Base-by-base conservation (phyloP, 129 eudicot genomes). In the Lactuca saligna region DNA sequence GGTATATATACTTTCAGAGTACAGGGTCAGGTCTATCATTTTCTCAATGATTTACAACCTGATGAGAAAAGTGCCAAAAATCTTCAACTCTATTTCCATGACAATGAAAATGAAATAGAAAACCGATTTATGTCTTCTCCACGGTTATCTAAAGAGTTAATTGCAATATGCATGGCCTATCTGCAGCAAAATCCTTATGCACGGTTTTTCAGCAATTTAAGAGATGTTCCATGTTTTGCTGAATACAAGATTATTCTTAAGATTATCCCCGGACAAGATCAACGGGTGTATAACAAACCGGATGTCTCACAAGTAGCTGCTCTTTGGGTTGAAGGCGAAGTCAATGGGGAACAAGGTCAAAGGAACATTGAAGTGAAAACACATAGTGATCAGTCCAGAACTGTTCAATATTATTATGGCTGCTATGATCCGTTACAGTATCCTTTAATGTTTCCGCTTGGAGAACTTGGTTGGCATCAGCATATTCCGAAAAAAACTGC, bases 341-440 rank as follows among this genome's bases (percentile, higher is more conserved):
- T 32, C 8, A 34, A 59, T 5, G 63, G 39, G 11, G 41, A 58
- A 14, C 11, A 11, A 7, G 63, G 38, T 58, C 9, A 58, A 25
- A 58, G 41, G 8, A 5, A 59, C 64, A 54, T 54, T 3, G 12
- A 54, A 7, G 59, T 54, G 3, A 54, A 8, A 54, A 54, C 25
- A 54, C 44, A 59, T 59, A 34, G 8, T 34, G 32, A 4, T 38
- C 17, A 59, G 13, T 59, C 38, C 6, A 3, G 41, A 34, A 59
- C 11, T 5, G 25, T 54, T 16, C 29, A 54, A 6, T 54, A 54
- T 54, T 54, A 54, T n/a, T 54, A 16, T 54, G 33, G 32, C 8
- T 54, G 33, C 15, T 54, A 54, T 25, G 59, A 54, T 17, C 59
- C 59, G 12, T 54, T 54, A 31, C 59, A 54, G 15, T 54, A 54